Base-by-base conservation (phyloP, 2,329 filamentous ascomycete genomes). In the Aurifilum marmelostoma region DNA sequence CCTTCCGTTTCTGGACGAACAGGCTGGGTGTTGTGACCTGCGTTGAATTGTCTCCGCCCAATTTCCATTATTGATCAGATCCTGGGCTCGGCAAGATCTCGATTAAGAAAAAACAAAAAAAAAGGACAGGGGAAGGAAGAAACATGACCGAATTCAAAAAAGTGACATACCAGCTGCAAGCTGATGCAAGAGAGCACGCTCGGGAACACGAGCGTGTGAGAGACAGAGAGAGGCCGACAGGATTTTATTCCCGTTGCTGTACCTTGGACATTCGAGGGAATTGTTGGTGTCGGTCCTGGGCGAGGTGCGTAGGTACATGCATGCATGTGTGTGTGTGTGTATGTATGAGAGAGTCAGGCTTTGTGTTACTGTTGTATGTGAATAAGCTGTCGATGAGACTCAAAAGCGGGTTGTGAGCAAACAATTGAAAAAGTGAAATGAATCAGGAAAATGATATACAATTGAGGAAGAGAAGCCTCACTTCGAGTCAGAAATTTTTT, bases 1-100 rank as follows among this genome's bases (percentile, higher is more conserved):
- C 54, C 65, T 69, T 50, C 68, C 68, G 52, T 64, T 65, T 67
- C 61, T 69, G 65, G 68, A 67, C 59, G 37, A 67, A 21, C 43
- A 47, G 14, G 37, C 37, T 60, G 39, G 9, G 37, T 39, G 56
- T 34, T 34, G 24, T 66, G 39, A 24, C 60, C 41, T 67, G 65
- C 43, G 43, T n/a, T n/a, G n/a, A n/a, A 8, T n/a, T 47, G 43
- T 59, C 41, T 58, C 41, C 37, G 24, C n/a, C 29, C 41, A 21
- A 56, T 47, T 6, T 47, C n/a, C n/a, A 47, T 47, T 47, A 27
- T 61, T 24, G 62, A 61, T 69, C 68, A 58, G 65, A 69, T 67
- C 60, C 68, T 69, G 52, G 65, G 65, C 68, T 54, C 65, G 60
- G 43, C 60, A 50, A 39, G 66, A 63, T 64, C 65, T 43, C 8